A percentile compares a stretch with the other conserved stretches of the same genome.
These are phyloP conservation scores for Cinchona pubescens DNA, from an alignment of 257 asterid species.

Conservation along the genomic window DNA sequence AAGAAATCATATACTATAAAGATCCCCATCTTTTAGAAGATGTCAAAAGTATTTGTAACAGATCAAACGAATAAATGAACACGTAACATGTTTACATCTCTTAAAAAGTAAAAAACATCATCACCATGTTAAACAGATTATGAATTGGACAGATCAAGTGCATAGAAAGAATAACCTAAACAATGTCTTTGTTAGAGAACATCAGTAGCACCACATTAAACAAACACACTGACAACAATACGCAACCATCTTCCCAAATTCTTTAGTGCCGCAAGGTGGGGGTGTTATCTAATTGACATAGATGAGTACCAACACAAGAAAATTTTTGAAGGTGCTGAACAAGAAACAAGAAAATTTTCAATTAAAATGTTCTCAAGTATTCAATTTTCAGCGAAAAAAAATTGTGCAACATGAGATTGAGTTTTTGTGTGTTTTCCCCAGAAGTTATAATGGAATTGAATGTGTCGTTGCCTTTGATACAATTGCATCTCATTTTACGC, in stretches of 20 bases:
- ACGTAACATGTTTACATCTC: background rate
- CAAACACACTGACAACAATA: background rate
- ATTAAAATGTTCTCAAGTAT: background rate
- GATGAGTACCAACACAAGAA: background rate
- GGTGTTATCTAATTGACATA: background rate
- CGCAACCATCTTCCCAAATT: background rate
- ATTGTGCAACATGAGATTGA: slow-evolving; percentile 1
- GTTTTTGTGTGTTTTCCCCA: background rate
- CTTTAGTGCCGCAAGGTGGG: background rate
- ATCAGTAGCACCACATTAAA: background rate
- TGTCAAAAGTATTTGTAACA: background rate
- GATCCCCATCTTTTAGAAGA: background rate
- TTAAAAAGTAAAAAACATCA: background rate
- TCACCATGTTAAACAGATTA: background rate
- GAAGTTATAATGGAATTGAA: background rate
- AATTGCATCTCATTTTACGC: background rate
- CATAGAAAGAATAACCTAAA: background rate
- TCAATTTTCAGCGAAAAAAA: background rate
- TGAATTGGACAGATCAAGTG: background rate
- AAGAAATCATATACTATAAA: background rate
- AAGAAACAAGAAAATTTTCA: background rate
- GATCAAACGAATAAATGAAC: background rate
- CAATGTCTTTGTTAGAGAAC: background rate
- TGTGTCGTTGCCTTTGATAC: background rate
- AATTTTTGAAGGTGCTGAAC: background rate